A percentile compares a stretch with the other conserved stretches of the same genome.
These are phyloP conservation scores for Zalaria obscura DNA, from an alignment of 2,329 filamentous ascomycete species.

Conservation along the genomic window DNA sequence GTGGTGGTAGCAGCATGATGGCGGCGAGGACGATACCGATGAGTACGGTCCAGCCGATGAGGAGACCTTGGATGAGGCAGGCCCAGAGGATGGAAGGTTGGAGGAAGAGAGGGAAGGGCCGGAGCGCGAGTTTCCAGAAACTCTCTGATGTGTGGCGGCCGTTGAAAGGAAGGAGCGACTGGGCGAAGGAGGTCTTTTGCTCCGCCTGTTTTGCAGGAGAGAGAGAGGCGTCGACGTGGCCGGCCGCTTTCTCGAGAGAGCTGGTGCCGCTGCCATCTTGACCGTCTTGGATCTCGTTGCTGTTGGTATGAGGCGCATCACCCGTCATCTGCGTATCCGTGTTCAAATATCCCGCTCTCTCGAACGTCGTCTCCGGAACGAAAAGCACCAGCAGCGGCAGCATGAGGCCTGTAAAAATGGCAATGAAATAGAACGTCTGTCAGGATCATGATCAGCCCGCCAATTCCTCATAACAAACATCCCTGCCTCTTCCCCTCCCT, in stretches of 20 bases:
- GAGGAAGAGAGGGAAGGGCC: constrained; percentile 68
- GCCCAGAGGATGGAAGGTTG: constrained; percentile 80
- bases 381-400: constrained; percentile 62
- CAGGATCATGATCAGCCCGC: no score
- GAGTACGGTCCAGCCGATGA: constrained; percentile 94
- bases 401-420: constrained; percentile 63
- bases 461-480: no score
- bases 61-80: constrained; percentile 67
- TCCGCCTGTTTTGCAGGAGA: no score
- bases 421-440: constrained; percentile 63
- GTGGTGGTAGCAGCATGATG: constrained; percentile 66
- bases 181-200: constrained; percentile 33
- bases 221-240: not conserved
- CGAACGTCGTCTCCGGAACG: constrained; percentile 74
- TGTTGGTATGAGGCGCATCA: constrained; percentile 29
- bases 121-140: constrained; percentile 50
- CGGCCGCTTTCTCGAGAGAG: not conserved
- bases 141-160: constrained; percentile 67
- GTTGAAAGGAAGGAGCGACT: constrained; percentile 58
- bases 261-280: not conserved
- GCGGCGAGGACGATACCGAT: constrained; percentile 73
- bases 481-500: no score
- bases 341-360: constrained; percentile 51
- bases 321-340: constrained; percentile 15
- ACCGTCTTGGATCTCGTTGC: not conserved